Evolutionary conservation across 179 eudicot genomes (phyloP).

Genomic region (Silene coronaria): DNA sequence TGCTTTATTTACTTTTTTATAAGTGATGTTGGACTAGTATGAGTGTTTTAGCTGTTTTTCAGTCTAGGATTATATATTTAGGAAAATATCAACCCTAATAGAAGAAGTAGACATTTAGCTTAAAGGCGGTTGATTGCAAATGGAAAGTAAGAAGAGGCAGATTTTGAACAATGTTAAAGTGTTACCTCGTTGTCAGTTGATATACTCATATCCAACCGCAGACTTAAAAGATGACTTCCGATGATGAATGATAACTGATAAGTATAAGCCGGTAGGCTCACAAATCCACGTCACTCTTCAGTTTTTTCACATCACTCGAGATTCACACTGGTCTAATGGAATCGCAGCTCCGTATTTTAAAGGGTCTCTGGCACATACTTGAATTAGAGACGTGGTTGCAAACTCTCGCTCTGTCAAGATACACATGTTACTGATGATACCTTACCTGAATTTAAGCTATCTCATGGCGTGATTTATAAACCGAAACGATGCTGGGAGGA

Average conservation of each 20-base stretch:
- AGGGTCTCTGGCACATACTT: slow-evolving; percentile 60
- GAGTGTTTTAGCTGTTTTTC: no score
- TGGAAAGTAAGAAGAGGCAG: no score
- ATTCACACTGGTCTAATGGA: slow-evolving; percentile 54
- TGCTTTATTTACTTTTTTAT: no score
- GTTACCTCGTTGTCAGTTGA: slow-evolving; percentile 42
- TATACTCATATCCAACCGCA: slow-evolving; percentile 32
- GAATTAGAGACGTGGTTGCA: slow-evolving; percentile 47
- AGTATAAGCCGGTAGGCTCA: slow-evolving; percentile 32
- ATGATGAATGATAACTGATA: slow-evolving; percentile 51
- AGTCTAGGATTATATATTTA: no score
- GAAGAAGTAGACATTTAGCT: no score
- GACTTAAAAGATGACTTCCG: slow-evolving; percentile 35
- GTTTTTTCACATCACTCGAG: slow-evolving; percentile 36
- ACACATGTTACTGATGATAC: slow-evolving; percentile 42
- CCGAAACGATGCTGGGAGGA: slow-evolving; percentile 60
- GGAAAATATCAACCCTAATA: no score
- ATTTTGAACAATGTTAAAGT: no score
- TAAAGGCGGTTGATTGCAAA: no score
- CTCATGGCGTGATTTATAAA: slow-evolving; percentile 25
- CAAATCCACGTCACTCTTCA: slow-evolving; percentile 48
- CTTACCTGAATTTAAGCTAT: slow-evolving; percentile 17
- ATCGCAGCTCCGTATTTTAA: slow-evolving; percentile 32
- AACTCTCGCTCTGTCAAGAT: slow-evolving; percentile 50
- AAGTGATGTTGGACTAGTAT: no score